Percentiles rank a stretch among this genome's conserved stretches.
Conservation (phyloP, 2,329 filamentous ascomycete genomes). For the Colletotrichum agaves region DNA sequence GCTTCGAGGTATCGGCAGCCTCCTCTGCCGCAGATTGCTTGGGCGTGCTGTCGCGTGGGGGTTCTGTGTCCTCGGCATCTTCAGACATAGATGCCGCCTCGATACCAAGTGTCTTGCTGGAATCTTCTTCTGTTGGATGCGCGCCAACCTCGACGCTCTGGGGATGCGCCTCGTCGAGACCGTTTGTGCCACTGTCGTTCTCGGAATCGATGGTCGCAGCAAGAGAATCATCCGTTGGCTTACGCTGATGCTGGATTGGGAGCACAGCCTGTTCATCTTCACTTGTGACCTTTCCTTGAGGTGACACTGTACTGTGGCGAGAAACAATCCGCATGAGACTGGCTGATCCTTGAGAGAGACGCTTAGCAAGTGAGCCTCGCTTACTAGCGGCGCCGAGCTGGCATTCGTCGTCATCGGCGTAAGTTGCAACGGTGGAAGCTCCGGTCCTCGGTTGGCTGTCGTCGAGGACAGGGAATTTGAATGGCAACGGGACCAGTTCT, state of each 20-base stretch:
- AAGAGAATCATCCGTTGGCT: constrained; percentile 62
- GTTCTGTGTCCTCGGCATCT: constrained; percentile 28
- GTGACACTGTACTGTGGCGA: constrained; percentile 39
- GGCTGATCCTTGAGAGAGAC: constrained; percentile 60
- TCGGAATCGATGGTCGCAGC: constrained; percentile 68
- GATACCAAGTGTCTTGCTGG: not conserved
- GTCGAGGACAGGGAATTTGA: constrained; percentile 64
- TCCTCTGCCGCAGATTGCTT: constrained; percentile 35
- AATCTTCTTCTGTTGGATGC: constrained; percentile 46
- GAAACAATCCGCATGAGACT: constrained; percentile 52
- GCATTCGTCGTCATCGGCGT: constrained; percentile 70
- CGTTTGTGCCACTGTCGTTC: constrained; percentile 54
- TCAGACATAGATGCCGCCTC: not conserved
- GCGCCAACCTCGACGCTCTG: constrained; percentile 54
- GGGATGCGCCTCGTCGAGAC: constrained; percentile 40
- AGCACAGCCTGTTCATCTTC: constrained; percentile 58
- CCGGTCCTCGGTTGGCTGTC: constrained; percentile 52
- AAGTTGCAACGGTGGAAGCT: constrained; percentile 76
- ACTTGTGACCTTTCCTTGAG: constrained; percentile 42
- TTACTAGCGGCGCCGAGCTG: constrained; percentile 41
- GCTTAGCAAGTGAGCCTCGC: constrained; percentile 56
- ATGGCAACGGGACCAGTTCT: constrained; percentile 72
- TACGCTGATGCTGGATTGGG: constrained; percentile 33
- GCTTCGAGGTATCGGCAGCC: constrained; percentile 33
- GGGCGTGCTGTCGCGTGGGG: constrained; percentile 43